Evolutionary conservation across 192 early-diverging fungal genomes (phyloP), one percentile per base, ranked within the genome.

Genomic region (Coemansia umbellata): DNA sequence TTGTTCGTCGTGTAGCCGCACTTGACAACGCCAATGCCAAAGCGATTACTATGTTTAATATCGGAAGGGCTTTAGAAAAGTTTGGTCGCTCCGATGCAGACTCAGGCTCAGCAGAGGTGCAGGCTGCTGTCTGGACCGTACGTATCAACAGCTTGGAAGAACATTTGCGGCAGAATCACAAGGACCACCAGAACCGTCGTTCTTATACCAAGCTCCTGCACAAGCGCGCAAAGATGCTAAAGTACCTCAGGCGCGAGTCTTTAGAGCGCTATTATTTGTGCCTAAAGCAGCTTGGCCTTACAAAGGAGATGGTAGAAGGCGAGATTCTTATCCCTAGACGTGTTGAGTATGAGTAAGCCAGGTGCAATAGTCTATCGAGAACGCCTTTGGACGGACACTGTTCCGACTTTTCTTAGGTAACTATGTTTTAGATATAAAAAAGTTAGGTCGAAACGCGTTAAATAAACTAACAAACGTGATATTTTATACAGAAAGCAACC

Each of bases 81-180:
- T 96, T 96, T 80, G 87, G 86, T 19, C 74, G 87, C 37, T 72
- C 68, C 24, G 81, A 82, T 26, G 81, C 80, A 23, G 95, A 98
- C 68, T 92, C 93, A 10, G 95, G 95, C 14, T 92, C 87, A 56
- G 75, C 92, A 5, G 91, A 92, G 69, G 95, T 94, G 11, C 95
- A 98, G 85, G 95, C 91, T 33, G 94, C 94, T 2, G 80, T 95
- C 27, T 84, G 92, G 74, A 93, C 90, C 18, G 84, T 93, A 42
- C 84, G 88, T 49, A 93, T 98, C 57, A 84, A 91, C 51, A 88
- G 91, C 50, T 79, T 98, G 61, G 57, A 85, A 47, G 79, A 84
- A 14, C 95, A 98, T 66, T 54, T 96, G 56, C 66, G 81, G 37
- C 76, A 79, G 26, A 80, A 91, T 70, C 79, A 73, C 49, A 98